Base-by-base conservation (phyloP, 2,329 filamentous ascomycete genomes). In the Mollisiaceae sp. region DNA sequence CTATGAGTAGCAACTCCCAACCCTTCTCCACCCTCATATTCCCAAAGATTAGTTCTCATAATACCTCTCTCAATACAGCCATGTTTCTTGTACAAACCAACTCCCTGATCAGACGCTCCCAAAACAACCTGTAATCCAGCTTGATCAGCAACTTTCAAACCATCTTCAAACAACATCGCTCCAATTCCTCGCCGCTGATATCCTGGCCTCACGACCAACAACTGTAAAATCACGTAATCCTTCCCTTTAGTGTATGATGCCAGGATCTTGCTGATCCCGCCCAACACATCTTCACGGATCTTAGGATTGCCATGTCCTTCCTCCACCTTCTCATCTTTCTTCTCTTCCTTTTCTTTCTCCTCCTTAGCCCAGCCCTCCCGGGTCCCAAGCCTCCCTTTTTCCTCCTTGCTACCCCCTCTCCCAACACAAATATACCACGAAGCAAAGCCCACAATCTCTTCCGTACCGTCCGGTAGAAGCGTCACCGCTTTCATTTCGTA, bases 181-280 rank as follows among this genome's bases (percentile, higher is more conserved):
- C 43, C 43, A 22, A 47, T 47, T n/a, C 43, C 43, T n/a, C 43
- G 43, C 12, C 43, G 43, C n/a, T 47, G 43, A 9, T 47, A 47
- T 47, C 20, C 20, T n/a, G 43, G 43, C 12, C 20, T 18, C 15
- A 41, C 38, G 38, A 41, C 12, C 38, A 41, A 41, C 15, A 18
- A 18, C 2, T 41, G 2, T 41, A 41, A 41, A 3, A 14, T 41
- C 38, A 41, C 8, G 8, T 41, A 41, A 41, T 41, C 38, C 15
- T 41, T 41, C 8, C 38, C 38, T 41, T 18, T 9, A 4, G 38
- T 41, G 3, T 14, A 18, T 41, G 12, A 5, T 2, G 38, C 38
- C 38, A 41, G 15, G 11, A 14, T 41, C 38, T 41, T 18, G 12
- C 15, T 9, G 15, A 41, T 41, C 15, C 38, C 38, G 11, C 38